Conservation (phyloP, 345 rosid species). For the Lepidium didymum region DNA sequence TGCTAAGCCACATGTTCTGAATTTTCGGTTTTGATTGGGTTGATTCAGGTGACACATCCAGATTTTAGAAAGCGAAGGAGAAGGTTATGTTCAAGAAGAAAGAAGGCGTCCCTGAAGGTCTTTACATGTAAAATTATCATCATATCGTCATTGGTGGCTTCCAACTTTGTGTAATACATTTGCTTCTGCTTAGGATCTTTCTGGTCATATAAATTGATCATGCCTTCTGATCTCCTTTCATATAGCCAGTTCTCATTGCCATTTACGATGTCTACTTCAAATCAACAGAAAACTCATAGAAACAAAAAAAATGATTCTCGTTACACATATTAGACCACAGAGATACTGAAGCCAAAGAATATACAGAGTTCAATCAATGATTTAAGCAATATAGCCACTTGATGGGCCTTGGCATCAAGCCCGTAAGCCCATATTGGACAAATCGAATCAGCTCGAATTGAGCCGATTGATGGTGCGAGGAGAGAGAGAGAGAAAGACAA, state of each 20-base stretch:
- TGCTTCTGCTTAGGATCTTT: constrained; percentile 21
- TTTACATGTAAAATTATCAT: constrained; percentile 56
- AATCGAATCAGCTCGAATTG: neutral
- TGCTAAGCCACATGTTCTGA: neutral
- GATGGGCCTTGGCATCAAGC: neutral
- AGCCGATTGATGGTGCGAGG: neutral
- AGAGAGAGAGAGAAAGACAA: constrained; percentile 5
- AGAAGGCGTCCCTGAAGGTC: constrained; percentile 99
- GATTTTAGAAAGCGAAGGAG: constrained; percentile 95
- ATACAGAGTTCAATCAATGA: neutral
- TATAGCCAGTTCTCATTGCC: neutral
- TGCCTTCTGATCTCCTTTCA: neutral
- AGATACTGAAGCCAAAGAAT: no score
- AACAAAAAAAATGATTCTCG: no score
- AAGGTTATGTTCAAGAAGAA: constrained; percentile 99
- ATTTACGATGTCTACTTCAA: neutral
- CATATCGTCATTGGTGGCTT: neutral
- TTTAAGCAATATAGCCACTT: neutral
- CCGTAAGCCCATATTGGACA: neutral
- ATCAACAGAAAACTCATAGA: neutral
- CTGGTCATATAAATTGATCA: neutral
- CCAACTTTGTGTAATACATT: neutral
- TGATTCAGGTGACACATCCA: constrained; percentile 62
- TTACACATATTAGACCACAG: no score
- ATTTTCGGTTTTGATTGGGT: neutral